These are phyloP conservation scores for Drechslerella coelobrocha DNA, from an alignment of 2,329 filamentous ascomycete genomes.

Conservation along the genomic window DNA sequence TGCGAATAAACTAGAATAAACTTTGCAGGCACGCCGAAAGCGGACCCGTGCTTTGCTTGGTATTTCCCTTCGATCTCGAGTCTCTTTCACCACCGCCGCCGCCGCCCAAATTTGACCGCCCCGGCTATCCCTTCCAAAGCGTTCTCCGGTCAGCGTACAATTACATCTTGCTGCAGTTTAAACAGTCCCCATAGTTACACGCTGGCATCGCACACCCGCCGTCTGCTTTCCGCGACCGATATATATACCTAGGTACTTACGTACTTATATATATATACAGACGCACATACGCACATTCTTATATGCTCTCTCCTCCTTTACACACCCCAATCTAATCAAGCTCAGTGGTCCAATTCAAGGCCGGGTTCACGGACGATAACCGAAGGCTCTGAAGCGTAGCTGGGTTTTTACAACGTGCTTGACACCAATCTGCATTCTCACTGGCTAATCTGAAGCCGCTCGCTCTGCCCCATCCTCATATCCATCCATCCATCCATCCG, in stretches of 20 bases:
- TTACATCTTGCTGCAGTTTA: background rate
- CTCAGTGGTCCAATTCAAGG: background rate
- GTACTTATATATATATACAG: background rate
- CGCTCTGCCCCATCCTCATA: background rate
- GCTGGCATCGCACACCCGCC: background rate
- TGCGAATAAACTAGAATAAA: background rate
- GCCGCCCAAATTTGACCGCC: background rate
- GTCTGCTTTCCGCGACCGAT: background rate
- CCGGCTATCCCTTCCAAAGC: background rate
- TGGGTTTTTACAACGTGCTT: background rate
- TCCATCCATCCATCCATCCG: too few relatives aligned
- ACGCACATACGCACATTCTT: slow-evolving; percentile 6
- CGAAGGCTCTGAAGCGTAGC: slow-evolving; percentile 2
- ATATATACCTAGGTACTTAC: background rate
- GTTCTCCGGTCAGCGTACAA: background rate
- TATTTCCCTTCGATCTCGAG: slow-evolving; percentile 3
- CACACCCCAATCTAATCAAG: background rate
- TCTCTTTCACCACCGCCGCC: slow-evolving; percentile 7
- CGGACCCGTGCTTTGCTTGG: slow-evolving; percentile 7
- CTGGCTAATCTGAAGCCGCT: background rate
- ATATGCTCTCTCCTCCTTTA: background rate
- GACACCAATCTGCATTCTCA: background rate
- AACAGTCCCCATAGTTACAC: background rate
- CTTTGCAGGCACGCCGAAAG: slow-evolving; percentile 19
- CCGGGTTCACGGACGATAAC: background rate